Evolutionary conservation across 1,284 basidiomycete species (phyloP).

Genomic region (Athelia sp.): DNA sequence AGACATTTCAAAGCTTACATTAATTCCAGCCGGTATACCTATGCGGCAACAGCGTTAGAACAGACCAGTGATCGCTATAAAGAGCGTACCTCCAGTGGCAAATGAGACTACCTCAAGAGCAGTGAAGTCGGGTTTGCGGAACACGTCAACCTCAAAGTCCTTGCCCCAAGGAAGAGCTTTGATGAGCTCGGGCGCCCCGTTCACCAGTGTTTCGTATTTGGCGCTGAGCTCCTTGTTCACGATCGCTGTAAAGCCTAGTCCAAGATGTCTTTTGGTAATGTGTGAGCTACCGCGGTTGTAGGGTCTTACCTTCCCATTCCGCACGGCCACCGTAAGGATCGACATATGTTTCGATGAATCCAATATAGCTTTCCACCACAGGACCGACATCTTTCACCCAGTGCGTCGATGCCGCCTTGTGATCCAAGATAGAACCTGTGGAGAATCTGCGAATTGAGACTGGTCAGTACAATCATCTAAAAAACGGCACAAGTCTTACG

Average conservation of each 20-base stretch:
- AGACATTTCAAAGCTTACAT: conserved; percentile 36
- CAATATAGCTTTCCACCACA: conserved; percentile 84
- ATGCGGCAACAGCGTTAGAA: neutral
- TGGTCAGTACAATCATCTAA: neutral
- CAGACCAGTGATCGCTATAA: neutral
- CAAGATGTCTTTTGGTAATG: too few relatives aligned
- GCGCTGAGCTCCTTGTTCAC: conserved; percentile 79
- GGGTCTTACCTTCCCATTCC: conserved; percentile 72
- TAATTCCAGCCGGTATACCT: conserved; percentile 83
- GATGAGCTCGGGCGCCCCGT: conserved; percentile 71
- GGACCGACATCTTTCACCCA: conserved; percentile 87
- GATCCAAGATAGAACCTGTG: conserved; percentile 72
- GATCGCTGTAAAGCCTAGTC: conserved; percentile 75
- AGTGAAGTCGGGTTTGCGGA: conserved; percentile 85
- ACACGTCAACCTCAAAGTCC: conserved; percentile 78
- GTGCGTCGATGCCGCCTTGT: conserved; percentile 68
- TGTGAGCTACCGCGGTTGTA: neutral
- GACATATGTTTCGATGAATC: conserved; percentile 76
- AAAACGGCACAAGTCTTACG: conserved; percentile 35
- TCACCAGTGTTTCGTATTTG: conserved; percentile 75
- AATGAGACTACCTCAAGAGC: conserved; percentile 77
- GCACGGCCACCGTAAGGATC: conserved; percentile 81
- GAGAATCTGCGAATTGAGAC: conserved; percentile 46
- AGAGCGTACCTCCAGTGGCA: conserved; percentile 62
- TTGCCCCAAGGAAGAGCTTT: conserved; percentile 80